Conservation (phyloP, 2,329 filamentous ascomycete genomes). For the Alternaria postmessia region DNA sequence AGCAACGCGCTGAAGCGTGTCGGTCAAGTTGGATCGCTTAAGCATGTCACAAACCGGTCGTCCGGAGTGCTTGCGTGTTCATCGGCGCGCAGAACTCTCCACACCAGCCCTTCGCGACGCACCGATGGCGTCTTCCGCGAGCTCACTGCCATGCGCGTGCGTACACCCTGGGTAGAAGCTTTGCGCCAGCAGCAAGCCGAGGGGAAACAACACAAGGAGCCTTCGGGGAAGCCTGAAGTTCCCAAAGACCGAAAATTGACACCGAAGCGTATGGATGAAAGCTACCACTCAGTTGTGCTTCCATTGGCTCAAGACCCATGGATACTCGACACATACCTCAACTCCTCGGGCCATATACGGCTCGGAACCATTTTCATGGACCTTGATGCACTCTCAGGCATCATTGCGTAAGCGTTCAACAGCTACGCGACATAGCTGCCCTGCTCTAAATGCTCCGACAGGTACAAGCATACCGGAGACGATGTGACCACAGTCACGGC, state of each 20-base stretch:
- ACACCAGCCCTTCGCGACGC: constrained; percentile 30
- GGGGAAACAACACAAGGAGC: constrained; percentile 38
- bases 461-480: constrained; percentile 74
- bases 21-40: constrained; percentile 9
- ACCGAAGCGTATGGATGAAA: constrained; percentile 75
- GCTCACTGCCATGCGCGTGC: constrained; percentile 56
- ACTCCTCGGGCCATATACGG: constrained; percentile 75
- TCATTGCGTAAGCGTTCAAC: constrained; percentile 68
- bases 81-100: constrained; percentile 29
- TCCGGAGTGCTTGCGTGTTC: background rate
- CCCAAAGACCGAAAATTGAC: constrained; percentile 63
- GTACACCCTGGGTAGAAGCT: constrained; percentile 74
- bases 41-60: constrained; percentile 2
- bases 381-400: constrained; percentile 77
- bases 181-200: constrained; percentile 61
- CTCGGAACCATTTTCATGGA: constrained; percentile 82
- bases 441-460: constrained; percentile 27
- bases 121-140: constrained; percentile 69
- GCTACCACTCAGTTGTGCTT: constrained; percentile 72
- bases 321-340: constrained; percentile 80
- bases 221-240: constrained; percentile 45
- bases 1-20: constrained; percentile 31
- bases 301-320: constrained; percentile 77
- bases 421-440: constrained; percentile 58
- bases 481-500: constrained; percentile 70